Conservation (phyloP, 768 basidiomycete species). For the Boletus huronensis region DNA sequence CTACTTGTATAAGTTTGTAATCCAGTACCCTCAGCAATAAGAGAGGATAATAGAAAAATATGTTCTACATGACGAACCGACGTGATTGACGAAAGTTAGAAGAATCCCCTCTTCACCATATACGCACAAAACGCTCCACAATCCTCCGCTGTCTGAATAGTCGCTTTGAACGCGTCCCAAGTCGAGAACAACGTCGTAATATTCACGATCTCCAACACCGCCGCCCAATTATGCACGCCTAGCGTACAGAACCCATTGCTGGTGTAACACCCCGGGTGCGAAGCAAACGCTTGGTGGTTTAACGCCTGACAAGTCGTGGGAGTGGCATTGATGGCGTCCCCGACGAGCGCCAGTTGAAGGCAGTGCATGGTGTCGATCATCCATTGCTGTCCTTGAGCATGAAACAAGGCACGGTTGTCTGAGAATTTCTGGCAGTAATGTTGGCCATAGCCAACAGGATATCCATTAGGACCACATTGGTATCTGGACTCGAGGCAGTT, state of each 20-base stretch:
- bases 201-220: conserved; percentile 33
- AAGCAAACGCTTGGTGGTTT: conserved; percentile 37
- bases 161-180: conserved; percentile 17
- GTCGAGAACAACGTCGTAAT: conserved; percentile 11
- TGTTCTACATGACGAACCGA: background rate
- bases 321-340: conserved; percentile 27
- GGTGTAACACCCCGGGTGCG: conserved; percentile 42
- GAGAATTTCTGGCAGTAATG: conserved; percentile 40
- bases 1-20: too few species aligned
- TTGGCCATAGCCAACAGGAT: conserved; percentile 42
- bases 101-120: conserved; percentile 7
- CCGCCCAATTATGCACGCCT: conserved; percentile 34
- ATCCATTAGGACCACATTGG: conserved; percentile 42
- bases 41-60: too few species aligned
- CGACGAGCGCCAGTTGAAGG: conserved; percentile 40
- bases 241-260: conserved; percentile 42
- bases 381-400: conserved; percentile 38
- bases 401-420: conserved; percentile 27
- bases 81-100: background rate
- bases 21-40: too few species aligned
- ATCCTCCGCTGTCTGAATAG: conserved; percentile 1
- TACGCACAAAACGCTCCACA: conserved; percentile 15
- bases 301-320: conserved; percentile 33
- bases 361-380: conserved; percentile 46
- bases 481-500: conserved; percentile 44